Evolutionary conservation across 805 yeast genomes (phyloP), one percentile per base, ranked within the genome.

Genomic region (Candida taoyuanica): DNA sequence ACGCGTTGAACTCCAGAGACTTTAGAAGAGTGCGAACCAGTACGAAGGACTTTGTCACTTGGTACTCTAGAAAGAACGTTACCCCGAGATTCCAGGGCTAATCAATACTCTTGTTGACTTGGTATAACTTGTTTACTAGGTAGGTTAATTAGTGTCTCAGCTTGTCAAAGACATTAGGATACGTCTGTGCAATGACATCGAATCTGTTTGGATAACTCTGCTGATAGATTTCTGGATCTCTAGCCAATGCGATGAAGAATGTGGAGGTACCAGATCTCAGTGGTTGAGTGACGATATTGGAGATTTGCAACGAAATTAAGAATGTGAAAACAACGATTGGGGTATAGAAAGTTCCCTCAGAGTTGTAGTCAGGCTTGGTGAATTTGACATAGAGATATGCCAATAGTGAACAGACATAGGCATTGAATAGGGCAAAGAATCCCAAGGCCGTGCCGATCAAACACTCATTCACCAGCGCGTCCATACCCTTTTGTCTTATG

Each of bases 261-360:
- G 96, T 84, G 17, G 89, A 76, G 9, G 80, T 77, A 11, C 96
- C 96, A 8, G 88, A 79, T 46, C 79, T 81, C 33, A 89, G 76
- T 1, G 87, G 82, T 29, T 82, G 81, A 45, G 80, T 75, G 12
- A 91, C 70, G 40, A 85, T 67, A 44, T 81, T 77, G 35, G 85
- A 73, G 44, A 89, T 75, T 64, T 88, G 95, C 29, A 81, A 70
- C 0, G 93, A 74, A 37, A 88, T 76, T 23, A 86, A 64, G 52
- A 85, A 76, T 6, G 85, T 63, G 59, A 81, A 85, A 1, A 88
- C 91, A 47, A 85, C 67, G 11, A 85, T 70, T 17, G 89, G 84
- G 1, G 87, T 87, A 53, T 78, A 74, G 58, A 70, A 83, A 5
- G 64, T 60, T 7, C 87, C 88, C 26, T 59, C 53, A 3, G 67